Evolutionary conservation across 2,329 filamentous ascomycete species (phyloP), one percentile per base, ranked within the genome.

Genomic region (Penicillium sp.): DNA sequence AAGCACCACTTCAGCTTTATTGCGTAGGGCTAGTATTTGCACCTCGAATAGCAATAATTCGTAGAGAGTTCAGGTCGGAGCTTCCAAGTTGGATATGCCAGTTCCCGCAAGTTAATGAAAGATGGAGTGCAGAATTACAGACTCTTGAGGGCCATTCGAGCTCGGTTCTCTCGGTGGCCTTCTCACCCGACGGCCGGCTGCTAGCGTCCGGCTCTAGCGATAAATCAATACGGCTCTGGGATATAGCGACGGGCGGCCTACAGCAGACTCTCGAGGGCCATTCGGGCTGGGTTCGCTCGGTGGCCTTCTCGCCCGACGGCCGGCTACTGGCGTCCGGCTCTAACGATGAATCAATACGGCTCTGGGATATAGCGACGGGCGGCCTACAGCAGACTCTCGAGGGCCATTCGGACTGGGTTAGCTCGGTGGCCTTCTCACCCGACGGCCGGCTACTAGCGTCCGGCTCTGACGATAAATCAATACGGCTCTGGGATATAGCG

Each of bases 1-100:
- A 56, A 28, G 64, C 65, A 22, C 72, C 72, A 8, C 67, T 74
- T 17, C 68, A 74, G 53, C 40, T 68, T 16, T 74, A 74, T 58
- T 60, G 17, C 22, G 64, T 63, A 19, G 72, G 67, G 8, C 47
- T 73, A 0, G 26, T 69, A 12, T 74, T 73, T 58, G 55, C 59
- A 38, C 71, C 71, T 19, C 49, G 43, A 49, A 50, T 4, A 9
- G 66, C 64, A 45, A 57, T 67, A 9, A 53, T 72, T 26, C 57
- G 63, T 52, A 61, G 59, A 25, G 47, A 54, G 8, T 71, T 70
- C 58, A 8, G 45, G 25, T 9, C 40, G 11, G n/a, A 55, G 1
- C 28, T 64, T 19, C 55, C 59, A 17, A 28, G 16, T 37, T 63
- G 58, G 54, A 59, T 70, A 26, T 12, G 16, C 6, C 42, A 25